These are phyloP conservation scores for Fusarium xylarioides DNA, from an alignment of 2,329 filamentous ascomycete species.

Conservation along the genomic window DNA sequence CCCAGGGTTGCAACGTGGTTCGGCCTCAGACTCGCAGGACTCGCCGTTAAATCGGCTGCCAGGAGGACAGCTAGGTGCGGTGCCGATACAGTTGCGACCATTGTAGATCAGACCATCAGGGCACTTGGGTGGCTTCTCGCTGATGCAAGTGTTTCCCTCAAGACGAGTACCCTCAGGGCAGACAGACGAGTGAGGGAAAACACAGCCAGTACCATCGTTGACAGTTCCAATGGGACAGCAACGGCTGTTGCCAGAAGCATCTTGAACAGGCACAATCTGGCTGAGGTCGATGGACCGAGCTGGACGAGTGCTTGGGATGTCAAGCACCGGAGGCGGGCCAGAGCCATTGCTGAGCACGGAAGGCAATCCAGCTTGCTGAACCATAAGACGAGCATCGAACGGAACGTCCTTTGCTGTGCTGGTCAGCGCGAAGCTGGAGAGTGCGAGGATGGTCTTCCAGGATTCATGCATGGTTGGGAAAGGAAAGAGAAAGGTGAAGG, in stretches of 20 bases:
- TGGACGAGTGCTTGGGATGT: not conserved
- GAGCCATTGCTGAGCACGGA: not conserved
- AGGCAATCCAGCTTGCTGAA: not conserved
- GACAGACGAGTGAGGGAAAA: constrained; percentile 26
- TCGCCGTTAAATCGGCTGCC: constrained; percentile 15
- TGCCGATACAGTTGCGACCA: constrained; percentile 5
- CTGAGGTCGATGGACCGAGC: constrained; percentile 1
- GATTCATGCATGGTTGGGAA: not conserved
- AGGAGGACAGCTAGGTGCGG: not conserved
- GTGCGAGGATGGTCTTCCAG: not conserved
- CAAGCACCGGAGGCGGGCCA: not conserved
- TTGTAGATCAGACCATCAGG: constrained; percentile 6
- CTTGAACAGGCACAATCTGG: constrained; percentile 7
- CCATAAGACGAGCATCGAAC: not conserved
- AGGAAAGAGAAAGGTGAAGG: not conserved
- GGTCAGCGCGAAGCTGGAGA: not conserved
- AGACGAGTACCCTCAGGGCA: constrained; percentile 15
- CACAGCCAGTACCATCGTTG: constrained; percentile 24
- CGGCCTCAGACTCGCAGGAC: constrained; percentile 1
- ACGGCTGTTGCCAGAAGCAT: constrained; percentile 4
- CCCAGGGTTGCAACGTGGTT: not conserved
- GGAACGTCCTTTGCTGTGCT: not conserved
- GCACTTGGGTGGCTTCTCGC: not conserved
- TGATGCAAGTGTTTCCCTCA: constrained; percentile 22
- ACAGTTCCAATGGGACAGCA: constrained; percentile 24